Percentiles rank a stretch among this genome's conserved stretches.
phyloP scores from a whole-genome alignment of 1,139 yeast genomes.

The Debaryomyces psychrophilus region DNA sequence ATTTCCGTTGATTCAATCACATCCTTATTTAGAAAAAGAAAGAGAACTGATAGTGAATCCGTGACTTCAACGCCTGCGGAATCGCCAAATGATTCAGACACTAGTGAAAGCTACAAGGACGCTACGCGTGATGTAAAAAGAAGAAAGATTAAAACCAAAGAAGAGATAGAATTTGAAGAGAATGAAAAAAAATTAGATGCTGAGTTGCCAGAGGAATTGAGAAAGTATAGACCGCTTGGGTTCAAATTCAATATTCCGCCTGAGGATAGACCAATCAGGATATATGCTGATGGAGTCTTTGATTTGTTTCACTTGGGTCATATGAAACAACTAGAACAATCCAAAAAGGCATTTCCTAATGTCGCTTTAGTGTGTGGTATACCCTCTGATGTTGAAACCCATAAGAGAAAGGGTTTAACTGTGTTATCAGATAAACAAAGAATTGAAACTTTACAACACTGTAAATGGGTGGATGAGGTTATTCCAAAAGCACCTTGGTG shows the following conservation, averaged over 20 bases:
- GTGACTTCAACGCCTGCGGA: constrained; percentile 17
- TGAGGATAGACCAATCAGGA: constrained; percentile 78
- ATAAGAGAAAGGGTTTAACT: constrained; percentile 88
- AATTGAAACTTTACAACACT: constrained; percentile 83
- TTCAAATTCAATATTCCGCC: constrained; percentile 81
- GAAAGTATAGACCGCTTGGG: constrained; percentile 74
- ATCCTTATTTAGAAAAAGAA: constrained; percentile 43
- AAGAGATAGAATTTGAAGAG: constrained; percentile 45
- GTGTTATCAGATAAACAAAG: constrained; percentile 87
- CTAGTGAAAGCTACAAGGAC: constrained; percentile 20
- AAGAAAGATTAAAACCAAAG: constrained; percentile 32
- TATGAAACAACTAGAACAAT: constrained; percentile 96
- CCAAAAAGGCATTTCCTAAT: constrained; percentile 88
- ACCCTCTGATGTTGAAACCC: constrained; percentile 89
- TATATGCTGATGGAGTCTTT: constrained; percentile 97
- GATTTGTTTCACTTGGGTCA: constrained; percentile 96
- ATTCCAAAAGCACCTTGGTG: constrained; percentile 95
- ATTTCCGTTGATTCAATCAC: constrained; percentile 48
- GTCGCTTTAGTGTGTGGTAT: constrained; percentile 87
- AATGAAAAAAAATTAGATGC: constrained; percentile 59
- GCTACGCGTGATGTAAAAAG: constrained; percentile 22
- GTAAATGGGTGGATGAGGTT: constrained; percentile 97
- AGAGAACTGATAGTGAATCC: constrained; percentile 24
- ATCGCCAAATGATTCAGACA: constrained; percentile 20
- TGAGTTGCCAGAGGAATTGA: constrained; percentile 61